phyloP scores from a whole-genome alignment of 345 rosid species.

The Gossypium australe region DNA sequence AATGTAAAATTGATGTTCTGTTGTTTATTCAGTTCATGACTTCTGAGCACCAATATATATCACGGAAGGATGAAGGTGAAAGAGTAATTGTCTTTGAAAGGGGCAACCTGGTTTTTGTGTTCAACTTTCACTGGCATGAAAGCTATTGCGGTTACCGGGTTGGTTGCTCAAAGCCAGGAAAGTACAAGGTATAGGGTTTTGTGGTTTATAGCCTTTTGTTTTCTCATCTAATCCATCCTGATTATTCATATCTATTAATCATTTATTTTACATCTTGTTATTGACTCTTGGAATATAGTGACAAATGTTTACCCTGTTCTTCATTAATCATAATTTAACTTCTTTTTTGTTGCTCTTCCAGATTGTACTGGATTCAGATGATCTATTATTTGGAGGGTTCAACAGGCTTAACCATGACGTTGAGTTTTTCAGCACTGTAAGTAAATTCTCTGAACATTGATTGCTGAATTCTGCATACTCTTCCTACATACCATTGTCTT shows the following conservation, averaged over 20 bases:
- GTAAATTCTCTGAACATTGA: slow-evolving; percentile 16
- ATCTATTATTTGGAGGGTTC: slow-evolving; percentile 72
- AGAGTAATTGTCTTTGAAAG: slow-evolving; percentile 73
- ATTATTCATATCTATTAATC: neutral
- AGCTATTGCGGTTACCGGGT: slow-evolving; percentile 78
- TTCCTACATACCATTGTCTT: neutral
- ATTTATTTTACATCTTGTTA: neutral
- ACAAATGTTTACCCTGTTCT: neutral
- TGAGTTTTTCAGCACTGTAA: slow-evolving; percentile 69
- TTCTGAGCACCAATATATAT: slow-evolving; percentile 81
- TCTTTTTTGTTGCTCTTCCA: slow-evolving; percentile 19
- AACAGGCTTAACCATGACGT: slow-evolving; percentile 52
- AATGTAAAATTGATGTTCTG: neutral
- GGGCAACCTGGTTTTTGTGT: slow-evolving; percentile 81
- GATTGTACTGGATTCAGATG: slow-evolving; percentile 83
- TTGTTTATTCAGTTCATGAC: slow-evolving; percentile 76
- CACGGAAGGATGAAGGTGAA: slow-evolving; percentile 84
- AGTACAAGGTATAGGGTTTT: slow-evolving; percentile 62
- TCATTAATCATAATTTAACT: neutral
- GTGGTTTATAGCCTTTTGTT: neutral
- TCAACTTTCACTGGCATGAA: slow-evolving; percentile 86
- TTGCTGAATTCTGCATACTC: neutral
- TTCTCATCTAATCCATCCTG: neutral
- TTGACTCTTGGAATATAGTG: neutral
- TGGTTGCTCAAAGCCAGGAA: slow-evolving; percentile 83